These are phyloP conservation scores for Phoma sp. DNA, from an alignment of 2,329 filamentous ascomycete genomes.

Conservation along the genomic window DNA sequence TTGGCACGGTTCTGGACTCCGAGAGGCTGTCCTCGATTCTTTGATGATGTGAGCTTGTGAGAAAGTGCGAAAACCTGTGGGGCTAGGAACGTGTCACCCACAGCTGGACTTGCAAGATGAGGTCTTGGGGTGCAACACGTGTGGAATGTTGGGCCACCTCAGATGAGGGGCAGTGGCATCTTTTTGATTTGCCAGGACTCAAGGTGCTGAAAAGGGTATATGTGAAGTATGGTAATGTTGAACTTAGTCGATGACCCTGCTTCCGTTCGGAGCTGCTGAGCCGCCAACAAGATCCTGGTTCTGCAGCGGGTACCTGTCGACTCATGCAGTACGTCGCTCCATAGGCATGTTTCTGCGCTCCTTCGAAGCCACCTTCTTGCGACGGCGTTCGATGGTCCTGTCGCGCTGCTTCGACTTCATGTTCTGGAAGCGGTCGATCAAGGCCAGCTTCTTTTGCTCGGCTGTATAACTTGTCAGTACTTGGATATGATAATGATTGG, in stretches of 20 bases:
- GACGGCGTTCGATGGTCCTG: slow-evolving; percentile 80
- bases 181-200: slow-evolving; percentile 4
- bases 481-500: not conserved
- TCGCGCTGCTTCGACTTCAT: slow-evolving; percentile 88
- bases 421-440: slow-evolving; percentile 78
- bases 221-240: slow-evolving; percentile 8
- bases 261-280: slow-evolving; percentile 1
- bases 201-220: slow-evolving; percentile 11
- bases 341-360: slow-evolving; percentile 71
- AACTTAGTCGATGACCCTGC: slow-evolving; percentile 12
- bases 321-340: slow-evolving; percentile 42
- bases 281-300: slow-evolving; percentile 3
- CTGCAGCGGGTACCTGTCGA: slow-evolving; percentile 23
- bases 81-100: slow-evolving; percentile 1
- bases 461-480: slow-evolving; percentile 49
- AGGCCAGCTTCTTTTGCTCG: slow-evolving; percentile 85
- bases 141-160: slow-evolving; percentile 3
- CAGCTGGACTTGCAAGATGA: not conserved
- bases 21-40: slow-evolving; percentile 12
- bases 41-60: slow-evolving; percentile 11
- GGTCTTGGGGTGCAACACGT: not conserved
- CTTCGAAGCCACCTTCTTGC: slow-evolving; percentile 86
- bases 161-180: not conserved
- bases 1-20: slow-evolving; percentile 14
- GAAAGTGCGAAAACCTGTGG: slow-evolving; percentile 14